These are phyloP conservation scores for Prunus salicina DNA, from an alignment of 306 rosid species.

Conservation along the genomic window DNA sequence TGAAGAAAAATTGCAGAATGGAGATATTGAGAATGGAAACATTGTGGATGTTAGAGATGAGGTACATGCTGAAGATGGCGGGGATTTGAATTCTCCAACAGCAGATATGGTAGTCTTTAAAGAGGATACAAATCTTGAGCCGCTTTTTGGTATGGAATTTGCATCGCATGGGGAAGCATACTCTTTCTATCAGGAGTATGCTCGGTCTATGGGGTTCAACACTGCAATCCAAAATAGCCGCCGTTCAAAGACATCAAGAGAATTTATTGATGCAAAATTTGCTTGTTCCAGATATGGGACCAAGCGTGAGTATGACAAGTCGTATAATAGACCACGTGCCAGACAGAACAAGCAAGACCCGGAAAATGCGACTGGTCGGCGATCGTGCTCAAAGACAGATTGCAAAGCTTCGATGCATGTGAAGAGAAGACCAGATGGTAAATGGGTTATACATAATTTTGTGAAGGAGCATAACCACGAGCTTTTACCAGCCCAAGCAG, in stretches of 20 bases:
- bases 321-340: slow-evolving; percentile 79
- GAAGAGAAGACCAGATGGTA: slow-evolving; percentile 93
- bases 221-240: slow-evolving; percentile 98
- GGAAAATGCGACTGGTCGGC: slow-evolving; percentile 83
- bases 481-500: slow-evolving; percentile 99
- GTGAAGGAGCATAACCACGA: slow-evolving; percentile 96
- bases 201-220: slow-evolving; percentile 98
- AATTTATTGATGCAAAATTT: slow-evolving; percentile 97
- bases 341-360: slow-evolving; percentile 91
- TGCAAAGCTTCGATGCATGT: slow-evolving; percentile 99
- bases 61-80: slow-evolving; percentile 63
- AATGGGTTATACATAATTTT: slow-evolving; percentile 96
- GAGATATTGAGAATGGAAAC: slow-evolving; percentile 59
- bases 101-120: slow-evolving; percentile 66
- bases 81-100: slow-evolving; percentile 70
- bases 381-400: slow-evolving; percentile 94
- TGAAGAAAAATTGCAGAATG: slow-evolving; percentile 78
- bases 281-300: slow-evolving; percentile 98
- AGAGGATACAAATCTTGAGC: slow-evolving; percentile 95
- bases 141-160: slow-evolving; percentile 98
- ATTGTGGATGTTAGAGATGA: slow-evolving; percentile 60
- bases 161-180: slow-evolving; percentile 94
- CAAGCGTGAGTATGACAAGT: slow-evolving; percentile 91
- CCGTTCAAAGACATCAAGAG: slow-evolving; percentile 93
- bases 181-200: slow-evolving; percentile 98